These are phyloP conservation scores for Tolypocladium paradoxum DNA, from an alignment of 2,329 filamentous ascomycete species.

Conservation along the genomic window DNA sequence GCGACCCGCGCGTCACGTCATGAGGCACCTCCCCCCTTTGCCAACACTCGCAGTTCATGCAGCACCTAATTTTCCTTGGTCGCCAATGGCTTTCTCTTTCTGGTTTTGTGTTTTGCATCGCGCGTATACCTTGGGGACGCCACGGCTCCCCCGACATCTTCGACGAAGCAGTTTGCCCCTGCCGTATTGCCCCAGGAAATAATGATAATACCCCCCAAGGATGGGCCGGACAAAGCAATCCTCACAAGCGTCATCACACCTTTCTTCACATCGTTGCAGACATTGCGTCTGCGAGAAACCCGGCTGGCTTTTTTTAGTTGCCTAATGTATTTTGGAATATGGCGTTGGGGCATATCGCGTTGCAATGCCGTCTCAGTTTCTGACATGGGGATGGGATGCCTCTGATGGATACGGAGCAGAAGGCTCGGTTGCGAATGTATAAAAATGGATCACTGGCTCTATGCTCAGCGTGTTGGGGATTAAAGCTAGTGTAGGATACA, in stretches of 20 bases:
- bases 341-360: not conserved
- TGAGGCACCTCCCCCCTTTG: not conserved
- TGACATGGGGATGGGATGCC: not conserved
- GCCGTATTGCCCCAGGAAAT: slow-evolving; percentile 10
- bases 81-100: not conserved
- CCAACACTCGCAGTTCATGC: not conserved
- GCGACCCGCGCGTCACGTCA: slow-evolving; percentile 20
- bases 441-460: not conserved
- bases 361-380: not conserved
- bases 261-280: not conserved
- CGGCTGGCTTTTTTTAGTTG: not conserved
- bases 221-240: not conserved
- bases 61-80: not conserved
- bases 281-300: not conserved
- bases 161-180: not conserved
- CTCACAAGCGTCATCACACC: not conserved
- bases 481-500: not conserved
- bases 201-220: slow-evolving; percentile 20
- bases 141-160: not conserved
- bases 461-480: not conserved
- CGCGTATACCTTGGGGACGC: not conserved
- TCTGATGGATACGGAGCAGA: not conserved
- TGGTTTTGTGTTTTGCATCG: not conserved
- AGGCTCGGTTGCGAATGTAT: not conserved
- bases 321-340: not conserved